A percentile compares a stretch with the other conserved stretches of the same genome.
Conservation (phyloP, 1,139 yeast species). For the Kurtzmaniella quercitrusa region DNA sequence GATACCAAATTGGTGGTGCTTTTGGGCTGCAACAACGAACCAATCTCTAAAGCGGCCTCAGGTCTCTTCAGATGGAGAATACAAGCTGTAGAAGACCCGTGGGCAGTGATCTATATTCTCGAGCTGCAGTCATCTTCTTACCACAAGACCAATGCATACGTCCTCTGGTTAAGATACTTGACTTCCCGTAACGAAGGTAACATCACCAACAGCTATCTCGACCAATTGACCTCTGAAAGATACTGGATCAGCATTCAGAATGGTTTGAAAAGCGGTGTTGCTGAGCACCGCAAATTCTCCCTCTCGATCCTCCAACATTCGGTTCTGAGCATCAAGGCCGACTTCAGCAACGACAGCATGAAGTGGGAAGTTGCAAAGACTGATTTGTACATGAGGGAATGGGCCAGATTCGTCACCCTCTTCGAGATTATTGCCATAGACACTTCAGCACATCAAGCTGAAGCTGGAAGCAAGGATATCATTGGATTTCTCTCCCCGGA, state of each 20-base stretch:
- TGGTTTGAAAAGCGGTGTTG: constrained; percentile 54
- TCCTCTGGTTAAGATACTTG: constrained; percentile 55
- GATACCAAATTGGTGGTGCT: constrained; percentile 27
- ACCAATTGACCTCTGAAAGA: constrained; percentile 25
- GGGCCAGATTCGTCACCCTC: constrained; percentile 72
- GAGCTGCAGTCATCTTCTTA: constrained; percentile 22
- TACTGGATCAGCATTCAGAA: constrained; percentile 62
- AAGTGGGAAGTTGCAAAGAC: constrained; percentile 38
- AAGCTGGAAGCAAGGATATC: constrained; percentile 70
- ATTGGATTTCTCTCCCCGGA: constrained; percentile 48
- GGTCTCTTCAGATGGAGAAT: constrained; percentile 50
- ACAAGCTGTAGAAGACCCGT: constrained; percentile 24
- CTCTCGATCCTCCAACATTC: constrained; percentile 64
- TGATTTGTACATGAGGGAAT: constrained; percentile 41
- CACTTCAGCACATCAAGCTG: constrained; percentile 81
- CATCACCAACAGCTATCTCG: constrained; percentile 13
- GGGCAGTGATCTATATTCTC: constrained; percentile 43
- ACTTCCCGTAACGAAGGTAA: constrained; percentile 14
- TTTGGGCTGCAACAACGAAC: constrained; percentile 28
- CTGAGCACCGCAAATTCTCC: constrained; percentile 71
- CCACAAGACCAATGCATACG: constrained; percentile 41
- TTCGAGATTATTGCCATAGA: constrained; percentile 82
- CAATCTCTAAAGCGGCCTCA: constrained; percentile 29
- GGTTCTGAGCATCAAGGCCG: constrained; percentile 38
- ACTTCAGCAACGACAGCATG: constrained; percentile 41